phyloP scores from a whole-genome alignment of 345 rosid genomes.

The Pseudoturritis turrita region DNA sequence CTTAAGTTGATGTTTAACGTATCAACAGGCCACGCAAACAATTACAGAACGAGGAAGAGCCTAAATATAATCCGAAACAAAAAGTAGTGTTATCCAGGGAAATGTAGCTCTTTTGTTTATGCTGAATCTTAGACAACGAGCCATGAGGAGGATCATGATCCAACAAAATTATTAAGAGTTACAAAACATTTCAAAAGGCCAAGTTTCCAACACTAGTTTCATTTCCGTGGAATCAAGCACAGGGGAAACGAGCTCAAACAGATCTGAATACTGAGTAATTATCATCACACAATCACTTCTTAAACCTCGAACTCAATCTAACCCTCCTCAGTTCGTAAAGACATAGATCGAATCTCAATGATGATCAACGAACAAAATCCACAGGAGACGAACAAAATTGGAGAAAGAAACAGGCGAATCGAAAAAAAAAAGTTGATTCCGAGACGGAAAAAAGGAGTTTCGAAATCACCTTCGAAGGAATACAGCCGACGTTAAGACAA shows the following conservation, averaged over 20 bases:
- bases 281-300: not conserved
- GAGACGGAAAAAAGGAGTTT: not conserved
- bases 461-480: constrained; percentile 86
- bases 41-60: not conserved
- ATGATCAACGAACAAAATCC: not conserved
- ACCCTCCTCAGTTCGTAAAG: not conserved
- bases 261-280: constrained; percentile 10
- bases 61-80: not conserved
- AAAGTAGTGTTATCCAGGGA: not conserved
- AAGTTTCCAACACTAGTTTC: not conserved
- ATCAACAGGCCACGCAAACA: too few relatives aligned
- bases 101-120: not conserved
- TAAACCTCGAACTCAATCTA: constrained; percentile 6
- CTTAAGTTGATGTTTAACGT: not conserved
- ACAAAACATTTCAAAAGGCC: not conserved
- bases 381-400: not conserved
- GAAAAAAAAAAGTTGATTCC: not conserved
- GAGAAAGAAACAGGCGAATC: not conserved
- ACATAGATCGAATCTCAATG: constrained; percentile 8
- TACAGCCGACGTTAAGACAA: constrained; percentile 98
- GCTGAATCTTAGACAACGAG: not conserved
- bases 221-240: not conserved
- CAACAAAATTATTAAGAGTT: not conserved
- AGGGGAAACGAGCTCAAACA: not conserved
- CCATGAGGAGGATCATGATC: not conserved